A percentile compares a stretch with the other conserved stretches of the same genome.
phyloP scores from a whole-genome alignment of 2,329 filamentous ascomycete genomes.

The Fusarium denticulatum region DNA sequence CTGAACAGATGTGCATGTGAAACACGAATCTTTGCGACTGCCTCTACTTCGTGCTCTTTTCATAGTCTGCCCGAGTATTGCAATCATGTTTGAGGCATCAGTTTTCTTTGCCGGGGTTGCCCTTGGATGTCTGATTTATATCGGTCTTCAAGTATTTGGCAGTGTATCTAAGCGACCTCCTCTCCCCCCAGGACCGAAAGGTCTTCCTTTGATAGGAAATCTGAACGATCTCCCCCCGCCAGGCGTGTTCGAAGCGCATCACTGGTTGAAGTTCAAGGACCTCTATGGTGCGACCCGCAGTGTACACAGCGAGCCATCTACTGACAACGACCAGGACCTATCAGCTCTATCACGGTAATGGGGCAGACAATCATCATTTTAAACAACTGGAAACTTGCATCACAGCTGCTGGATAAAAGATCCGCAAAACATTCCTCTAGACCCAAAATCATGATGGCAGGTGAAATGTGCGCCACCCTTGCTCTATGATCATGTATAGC shows the following conservation, averaged over 20 bases:
- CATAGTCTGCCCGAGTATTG: too few species aligned
- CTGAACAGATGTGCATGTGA: neutral
- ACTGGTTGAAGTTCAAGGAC: slow-evolving; percentile 35
- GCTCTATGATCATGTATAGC: neutral
- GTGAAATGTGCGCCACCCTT: slow-evolving; percentile 17
- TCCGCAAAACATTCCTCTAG: slow-evolving; percentile 21
- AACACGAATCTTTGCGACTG: neutral
- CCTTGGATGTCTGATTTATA: neutral
- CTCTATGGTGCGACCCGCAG: slow-evolving; percentile 3
- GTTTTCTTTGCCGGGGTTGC: neutral
- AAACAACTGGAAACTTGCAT: slow-evolving; percentile 49
- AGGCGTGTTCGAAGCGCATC: slow-evolving; percentile 12
- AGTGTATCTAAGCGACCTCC: neutral
- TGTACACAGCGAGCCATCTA: fast-evolving
- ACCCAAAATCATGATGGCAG: slow-evolving; percentile 20
- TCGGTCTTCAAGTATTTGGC: neutral
- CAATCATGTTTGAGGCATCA: neutral
- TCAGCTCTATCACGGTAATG: slow-evolving; percentile 50
- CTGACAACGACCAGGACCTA: neutral
- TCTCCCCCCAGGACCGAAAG: slow-evolving; percentile 30
- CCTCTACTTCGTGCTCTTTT: too few species aligned
- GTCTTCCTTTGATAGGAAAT: slow-evolving; percentile 27
- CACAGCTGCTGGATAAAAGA: slow-evolving; percentile 49
- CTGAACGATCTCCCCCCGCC: slow-evolving; percentile 23
- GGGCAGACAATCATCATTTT: slow-evolving; percentile 55